A percentile compares a stretch with the other conserved stretches of the same genome.
Evolutionary conservation across 1,284 basidiomycete genomes (phyloP).

Genomic region (Omphalotus olearius): DNA sequence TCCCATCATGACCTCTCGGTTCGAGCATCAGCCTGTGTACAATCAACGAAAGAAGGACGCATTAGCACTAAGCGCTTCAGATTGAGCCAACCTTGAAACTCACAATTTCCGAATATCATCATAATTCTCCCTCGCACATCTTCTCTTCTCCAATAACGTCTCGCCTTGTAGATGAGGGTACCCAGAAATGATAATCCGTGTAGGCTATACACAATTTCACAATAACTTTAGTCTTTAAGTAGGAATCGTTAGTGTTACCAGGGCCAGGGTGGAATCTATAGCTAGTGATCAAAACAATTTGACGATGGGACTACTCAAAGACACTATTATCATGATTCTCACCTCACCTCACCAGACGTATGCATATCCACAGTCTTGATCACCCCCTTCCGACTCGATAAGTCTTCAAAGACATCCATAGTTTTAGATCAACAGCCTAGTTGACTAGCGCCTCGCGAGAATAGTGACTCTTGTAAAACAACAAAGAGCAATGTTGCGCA

Average conservation of each 20-base stretch:
- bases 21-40: slow-evolving; percentile 33
- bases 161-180: slow-evolving; percentile 28
- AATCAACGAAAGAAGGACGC: no score
- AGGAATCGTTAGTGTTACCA: background rate
- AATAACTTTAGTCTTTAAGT: no score
- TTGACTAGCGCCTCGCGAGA: no score
- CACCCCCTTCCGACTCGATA: background rate
- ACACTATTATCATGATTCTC: slow-evolving; percentile 2
- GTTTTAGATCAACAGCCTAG: no score
- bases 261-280: no score
- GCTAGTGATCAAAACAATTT: background rate
- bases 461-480: no score
- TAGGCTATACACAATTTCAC: no score
- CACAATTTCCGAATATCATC: slow-evolving; percentile 30
- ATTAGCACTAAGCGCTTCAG: no score
- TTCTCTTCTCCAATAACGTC: slow-evolving; percentile 32
- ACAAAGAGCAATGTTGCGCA: no score
- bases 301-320: no score
- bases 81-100: no score
- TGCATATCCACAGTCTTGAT: slow-evolving; percentile 36
- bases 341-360: slow-evolving; percentile 34
- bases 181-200: slow-evolving; percentile 33
- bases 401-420: slow-evolving; percentile 3
- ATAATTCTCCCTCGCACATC: slow-evolving; percentile 24
- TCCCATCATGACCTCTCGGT: slow-evolving; percentile 40